Percentiles rank a stretch among this genome's conserved stretches.
Evolutionary conservation across 2,329 filamentous ascomycete species (phyloP).

Genomic region (Aspergillus texensis): DNA sequence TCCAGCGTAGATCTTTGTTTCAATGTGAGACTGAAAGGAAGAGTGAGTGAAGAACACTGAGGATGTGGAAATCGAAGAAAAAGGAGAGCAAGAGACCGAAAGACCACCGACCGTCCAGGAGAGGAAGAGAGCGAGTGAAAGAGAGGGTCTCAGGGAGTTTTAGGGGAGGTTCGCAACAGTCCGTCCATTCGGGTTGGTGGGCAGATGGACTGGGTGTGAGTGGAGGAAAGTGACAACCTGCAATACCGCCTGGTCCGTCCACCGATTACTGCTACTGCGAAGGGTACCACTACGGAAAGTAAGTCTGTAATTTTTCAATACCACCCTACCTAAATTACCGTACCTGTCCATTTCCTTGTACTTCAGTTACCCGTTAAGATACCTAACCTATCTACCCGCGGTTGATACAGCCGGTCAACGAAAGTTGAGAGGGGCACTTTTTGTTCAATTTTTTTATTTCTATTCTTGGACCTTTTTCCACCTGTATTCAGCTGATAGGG

Average conservation of each 20-base stretch:
- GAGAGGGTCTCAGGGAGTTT: constrained; percentile 15
- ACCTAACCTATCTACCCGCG: not conserved
- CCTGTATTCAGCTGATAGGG: not conserved
- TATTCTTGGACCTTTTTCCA: not conserved
- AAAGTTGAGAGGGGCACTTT: not conserved
- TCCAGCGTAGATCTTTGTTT: constrained; percentile 1
- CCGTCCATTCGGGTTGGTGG: constrained; percentile 8
- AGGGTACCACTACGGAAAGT: not conserved
- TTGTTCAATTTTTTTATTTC: not conserved
- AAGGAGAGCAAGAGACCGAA: constrained; percentile 2
- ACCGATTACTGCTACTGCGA: not conserved
- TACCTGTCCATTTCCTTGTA: not conserved
- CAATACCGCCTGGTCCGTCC: constrained; percentile 10
- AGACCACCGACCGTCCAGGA: not conserved
- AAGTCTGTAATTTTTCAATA: not conserved
- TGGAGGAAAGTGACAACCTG: constrained; percentile 5
- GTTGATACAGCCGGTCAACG: not conserved
- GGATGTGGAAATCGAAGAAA: not conserved
- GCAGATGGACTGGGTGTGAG: constrained; percentile 7
- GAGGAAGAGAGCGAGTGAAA: constrained; percentile 5
- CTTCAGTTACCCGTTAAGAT: not conserved
- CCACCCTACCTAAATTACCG: not conserved
- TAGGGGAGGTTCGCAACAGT: constrained; percentile 15
- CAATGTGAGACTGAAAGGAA: constrained; percentile 1
- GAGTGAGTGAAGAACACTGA: not conserved